These are phyloP conservation scores for Alternaria conjuncta DNA, from an alignment of 2,329 filamentous ascomycete species.

Conservation along the genomic window DNA sequence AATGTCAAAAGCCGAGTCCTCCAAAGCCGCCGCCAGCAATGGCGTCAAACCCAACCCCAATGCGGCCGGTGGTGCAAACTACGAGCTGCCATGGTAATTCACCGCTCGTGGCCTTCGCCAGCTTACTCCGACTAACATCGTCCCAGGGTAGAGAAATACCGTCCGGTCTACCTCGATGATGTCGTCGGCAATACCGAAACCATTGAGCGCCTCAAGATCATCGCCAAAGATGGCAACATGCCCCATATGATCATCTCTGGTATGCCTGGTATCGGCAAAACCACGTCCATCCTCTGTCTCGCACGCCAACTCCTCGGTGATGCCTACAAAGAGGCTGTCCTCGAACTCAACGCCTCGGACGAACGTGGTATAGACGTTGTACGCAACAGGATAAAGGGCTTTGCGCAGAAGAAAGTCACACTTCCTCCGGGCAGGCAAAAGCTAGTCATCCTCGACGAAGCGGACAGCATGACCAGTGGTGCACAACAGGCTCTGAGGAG, in stretches of 20 bases:
- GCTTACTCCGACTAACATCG: slow-evolving; percentile 16
- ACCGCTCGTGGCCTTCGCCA: slow-evolving; percentile 8
- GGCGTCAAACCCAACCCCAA: slow-evolving; percentile 51
- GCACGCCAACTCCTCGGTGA: slow-evolving; percentile 90
- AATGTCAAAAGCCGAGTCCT: slow-evolving; percentile 59
- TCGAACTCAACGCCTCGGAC: slow-evolving; percentile 95
- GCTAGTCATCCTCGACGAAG: slow-evolving; percentile 95
- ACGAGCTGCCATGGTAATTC: slow-evolving; percentile 78
- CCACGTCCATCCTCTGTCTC: slow-evolving; percentile 91
- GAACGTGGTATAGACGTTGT: slow-evolving; percentile 98
- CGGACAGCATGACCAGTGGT: slow-evolving; percentile 93
- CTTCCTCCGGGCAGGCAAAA: slow-evolving; percentile 90
- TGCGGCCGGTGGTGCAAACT: slow-evolving; percentile 55
- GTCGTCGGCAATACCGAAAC: slow-evolving; percentile 98
- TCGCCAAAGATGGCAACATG: slow-evolving; percentile 98
- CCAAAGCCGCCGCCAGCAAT: slow-evolving; percentile 54
- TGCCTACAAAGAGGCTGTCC: slow-evolving; percentile 94
- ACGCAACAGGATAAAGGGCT: slow-evolving; percentile 95
- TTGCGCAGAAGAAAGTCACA: slow-evolving; percentile 98
- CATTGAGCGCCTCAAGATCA: slow-evolving; percentile 95
- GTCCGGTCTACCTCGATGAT: slow-evolving; percentile 92
- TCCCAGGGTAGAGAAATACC: slow-evolving; percentile 94
- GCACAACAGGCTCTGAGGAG: slow-evolving; percentile 93
- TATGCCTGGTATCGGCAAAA: slow-evolving; percentile 99
- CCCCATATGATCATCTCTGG: slow-evolving; percentile 99